phyloP scores from a whole-genome alignment of 1,284 basidiomycete genomes.

The Cutaneotrichosporon arboriforme region DNA sequence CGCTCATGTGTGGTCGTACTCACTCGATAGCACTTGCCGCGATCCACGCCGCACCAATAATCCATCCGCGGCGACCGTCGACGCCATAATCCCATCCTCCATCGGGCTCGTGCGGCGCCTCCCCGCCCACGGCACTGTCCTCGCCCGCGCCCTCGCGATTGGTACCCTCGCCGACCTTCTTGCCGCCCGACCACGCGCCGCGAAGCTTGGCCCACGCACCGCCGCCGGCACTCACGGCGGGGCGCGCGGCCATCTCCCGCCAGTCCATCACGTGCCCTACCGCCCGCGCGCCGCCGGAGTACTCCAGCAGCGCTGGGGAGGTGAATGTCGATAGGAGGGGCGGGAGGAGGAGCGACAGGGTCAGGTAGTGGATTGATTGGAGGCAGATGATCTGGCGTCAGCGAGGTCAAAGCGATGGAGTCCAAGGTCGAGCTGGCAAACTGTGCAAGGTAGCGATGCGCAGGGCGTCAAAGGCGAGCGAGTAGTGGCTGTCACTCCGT shows the following conservation, averaged over 20 bases:
- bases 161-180: constrained; percentile 31
- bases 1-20: no score
- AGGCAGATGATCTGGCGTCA: constrained; percentile 72
- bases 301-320: constrained; percentile 63
- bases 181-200: constrained; percentile 49
- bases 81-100: constrained; percentile 49
- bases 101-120: no score
- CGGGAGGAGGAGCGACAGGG: constrained; percentile 74
- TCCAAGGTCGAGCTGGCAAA: background rate
- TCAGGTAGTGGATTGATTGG: constrained; percentile 87
- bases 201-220: constrained; percentile 53
- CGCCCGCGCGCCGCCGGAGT: constrained; percentile 58
- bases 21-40: constrained; percentile 73
- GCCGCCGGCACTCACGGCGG: constrained; percentile 56
- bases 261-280: constrained; percentile 75
- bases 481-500: no score
- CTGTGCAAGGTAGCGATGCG: background rate
- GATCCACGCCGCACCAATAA: constrained; percentile 78
- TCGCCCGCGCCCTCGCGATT: background rate
- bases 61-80: constrained; percentile 76
- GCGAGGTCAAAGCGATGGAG: background rate
- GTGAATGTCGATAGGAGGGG: constrained; percentile 71
- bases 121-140: constrained; percentile 25
- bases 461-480: no score
- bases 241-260: constrained; percentile 82